These are phyloP conservation scores for Syzygium grande DNA, from an alignment of 345 rosid species.

Conservation along the genomic window DNA sequence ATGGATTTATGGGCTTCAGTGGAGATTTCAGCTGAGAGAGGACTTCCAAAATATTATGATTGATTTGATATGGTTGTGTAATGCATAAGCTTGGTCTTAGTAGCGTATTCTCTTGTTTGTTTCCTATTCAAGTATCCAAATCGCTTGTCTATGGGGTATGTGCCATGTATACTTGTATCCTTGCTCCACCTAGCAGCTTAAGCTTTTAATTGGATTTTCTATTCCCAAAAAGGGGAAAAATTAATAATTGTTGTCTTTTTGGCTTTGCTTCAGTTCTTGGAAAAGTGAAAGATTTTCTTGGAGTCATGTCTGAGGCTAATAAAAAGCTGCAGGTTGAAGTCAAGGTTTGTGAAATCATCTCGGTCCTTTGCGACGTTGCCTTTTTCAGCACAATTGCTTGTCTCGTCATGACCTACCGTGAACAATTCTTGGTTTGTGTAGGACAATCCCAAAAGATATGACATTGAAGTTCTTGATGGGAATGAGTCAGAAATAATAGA, in stretches of 20 bases:
- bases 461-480: slow-evolving; percentile 68
- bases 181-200: background rate
- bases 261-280: slow-evolving; percentile 39
- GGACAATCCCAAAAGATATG: slow-evolving; percentile 50
- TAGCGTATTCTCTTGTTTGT: background rate
- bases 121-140: background rate
- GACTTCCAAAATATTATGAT: background rate
- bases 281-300: slow-evolving; percentile 63
- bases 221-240: background rate
- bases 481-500: slow-evolving; percentile 69
- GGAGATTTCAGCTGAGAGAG: background rate
- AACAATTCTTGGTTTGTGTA: background rate
- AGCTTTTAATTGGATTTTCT: background rate
- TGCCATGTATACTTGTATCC: background rate
- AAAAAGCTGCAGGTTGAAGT: slow-evolving; percentile 49
- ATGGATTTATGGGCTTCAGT: background rate
- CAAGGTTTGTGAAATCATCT: slow-evolving; percentile 20
- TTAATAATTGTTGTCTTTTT: background rate
- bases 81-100: background rate
- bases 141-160: background rate
- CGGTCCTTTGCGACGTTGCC: background rate
- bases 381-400: background rate
- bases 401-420: background rate
- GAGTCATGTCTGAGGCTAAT: slow-evolving; percentile 68
- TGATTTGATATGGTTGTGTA: background rate